Percentiles rank a stretch among this genome's conserved stretches.
Conservation (phyloP, 805 yeast species). For the Candida montana region DNA sequence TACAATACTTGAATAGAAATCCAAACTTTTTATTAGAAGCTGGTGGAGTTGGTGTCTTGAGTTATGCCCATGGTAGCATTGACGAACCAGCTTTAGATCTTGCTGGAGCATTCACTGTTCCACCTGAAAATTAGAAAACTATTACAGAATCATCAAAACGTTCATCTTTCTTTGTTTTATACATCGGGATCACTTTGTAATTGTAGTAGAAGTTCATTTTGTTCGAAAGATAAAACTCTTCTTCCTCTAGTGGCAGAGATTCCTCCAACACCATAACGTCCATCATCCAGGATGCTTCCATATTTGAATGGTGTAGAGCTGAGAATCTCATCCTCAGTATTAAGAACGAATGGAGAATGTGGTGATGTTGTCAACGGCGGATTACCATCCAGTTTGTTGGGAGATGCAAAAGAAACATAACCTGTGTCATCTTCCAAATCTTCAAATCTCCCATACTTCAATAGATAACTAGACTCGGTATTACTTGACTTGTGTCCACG, state of each 20-base stretch:
- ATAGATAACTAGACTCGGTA: neutral
- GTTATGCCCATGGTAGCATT: conserved; percentile 80
- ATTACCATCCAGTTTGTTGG: conserved; percentile 22
- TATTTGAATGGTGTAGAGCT: conserved; percentile 12
- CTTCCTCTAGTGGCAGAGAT: conserved; percentile 7
- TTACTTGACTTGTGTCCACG: neutral
- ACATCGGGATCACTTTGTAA: conserved; percentile 27
- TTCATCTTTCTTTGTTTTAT: neutral
- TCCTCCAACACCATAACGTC: neutral
- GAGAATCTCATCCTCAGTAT: neutral
- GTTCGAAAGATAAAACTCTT: conserved; percentile 47
- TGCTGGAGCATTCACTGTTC: conserved; percentile 78
- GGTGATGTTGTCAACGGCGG: conserved; percentile 11
- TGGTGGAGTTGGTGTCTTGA: conserved; percentile 89
- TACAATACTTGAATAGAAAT: conserved; percentile 39
- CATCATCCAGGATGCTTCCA: conserved; percentile 12
- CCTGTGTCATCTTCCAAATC: conserved; percentile 15
- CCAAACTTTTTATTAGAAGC: conserved; percentile 88
- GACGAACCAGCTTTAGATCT: conserved; percentile 83
- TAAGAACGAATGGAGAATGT: neutral
- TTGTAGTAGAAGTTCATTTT: conserved; percentile 43
- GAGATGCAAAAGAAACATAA: conserved; percentile 38
- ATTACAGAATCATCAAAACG: neutral
- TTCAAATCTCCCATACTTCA: neutral
- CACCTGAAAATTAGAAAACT: conserved; percentile 51